These are phyloP conservation scores for Aspergillus cejpii DNA, from an alignment of 2,329 filamentous ascomycete genomes.

Conservation along the genomic window DNA sequence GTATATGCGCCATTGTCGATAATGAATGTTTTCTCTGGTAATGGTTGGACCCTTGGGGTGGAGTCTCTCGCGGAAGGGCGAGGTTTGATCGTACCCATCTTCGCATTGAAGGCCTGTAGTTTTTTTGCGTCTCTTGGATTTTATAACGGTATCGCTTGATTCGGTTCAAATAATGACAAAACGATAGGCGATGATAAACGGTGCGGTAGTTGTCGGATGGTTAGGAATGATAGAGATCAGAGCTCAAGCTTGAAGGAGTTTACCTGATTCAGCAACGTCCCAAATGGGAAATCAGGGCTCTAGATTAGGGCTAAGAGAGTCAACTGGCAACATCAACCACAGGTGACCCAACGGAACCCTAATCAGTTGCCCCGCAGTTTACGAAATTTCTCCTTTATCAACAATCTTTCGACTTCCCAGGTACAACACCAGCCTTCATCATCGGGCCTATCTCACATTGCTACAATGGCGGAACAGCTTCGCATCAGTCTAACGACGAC, in stretches of 20 bases:
- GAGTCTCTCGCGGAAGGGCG: conserved; percentile 47
- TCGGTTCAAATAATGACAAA: no score
- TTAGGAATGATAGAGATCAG: conserved; percentile 4
- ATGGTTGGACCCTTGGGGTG: conserved; percentile 42
- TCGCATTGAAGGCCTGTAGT: neutral
- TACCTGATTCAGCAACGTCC: conserved; percentile 9
- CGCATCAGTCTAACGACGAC: conserved; percentile 29
- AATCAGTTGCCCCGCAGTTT: conserved; percentile 26
- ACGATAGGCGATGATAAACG: neutral
- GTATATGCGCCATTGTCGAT: conserved; percentile 90
- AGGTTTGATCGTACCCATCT: conserved; percentile 32
- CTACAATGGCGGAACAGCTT: conserved; percentile 31
- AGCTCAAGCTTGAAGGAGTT: conserved; percentile 9
- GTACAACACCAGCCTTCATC: neutral
- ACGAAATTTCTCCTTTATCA: conserved; percentile 23
- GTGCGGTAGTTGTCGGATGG: neutral
- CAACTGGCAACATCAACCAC: neutral
- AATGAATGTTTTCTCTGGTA: conserved; percentile 65
- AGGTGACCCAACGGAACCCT: conserved; percentile 29
- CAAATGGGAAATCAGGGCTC: conserved; percentile 22
- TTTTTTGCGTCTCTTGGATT: neutral
- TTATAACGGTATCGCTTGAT: neutral
- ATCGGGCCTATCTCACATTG: neutral
- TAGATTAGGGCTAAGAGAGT: conserved; percentile 14
- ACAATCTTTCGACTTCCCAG: neutral